Base-by-base conservation (phyloP, 2,329 filamentous ascomycete species). In the Ophidiomyces ophidiicola region DNA sequence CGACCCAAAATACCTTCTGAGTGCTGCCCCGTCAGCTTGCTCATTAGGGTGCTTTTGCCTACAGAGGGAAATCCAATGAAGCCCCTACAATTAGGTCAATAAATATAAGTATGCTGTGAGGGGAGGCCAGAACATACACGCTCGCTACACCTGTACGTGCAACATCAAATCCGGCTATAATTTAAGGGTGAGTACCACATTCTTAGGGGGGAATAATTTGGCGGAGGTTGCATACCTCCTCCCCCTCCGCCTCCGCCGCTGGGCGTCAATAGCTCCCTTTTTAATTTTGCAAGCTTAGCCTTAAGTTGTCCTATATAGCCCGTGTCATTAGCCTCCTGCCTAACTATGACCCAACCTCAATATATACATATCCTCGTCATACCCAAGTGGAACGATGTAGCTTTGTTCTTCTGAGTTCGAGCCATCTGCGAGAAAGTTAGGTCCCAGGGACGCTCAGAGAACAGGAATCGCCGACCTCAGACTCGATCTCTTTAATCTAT, bases 51-150 rank as follows among this genome's bases (percentile, higher is more conserved):
- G 73, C 85, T 94, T 68, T 98, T 98, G 46, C 90, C 90, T 46
- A 98, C 90, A 1, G 90, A 98, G 1, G 90, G 90, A 56, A 98
- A 98, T 21, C 90, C 90, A 57, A 96, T 94, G 66, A 96, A 96
- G 30, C 88, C 88, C 55, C 57, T 63, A 28, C 25, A 15, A 24
- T 12, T 37, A 26, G 36, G 20, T 6, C 29, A 14, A 37, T 30
- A 24, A 23, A 25, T 6, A 26, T 17, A 33, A 36, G 18, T 26
- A 34, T 39, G 10, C 19, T 12, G 11, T 15, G 6, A 12, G 29
- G 36, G 3, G 6, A 12, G 8, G 14, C 4, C 7, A 15, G n/a
- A 24, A 69, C 68, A 54, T 64, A 71, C 61, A 98, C 78, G 70
- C 84, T 93, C 49, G 90, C 90, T 48, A 96, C 90, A 70, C 90